Base-by-base conservation (phyloP, 2,329 filamentous ascomycete species). In the Botrytis aclada region DNA sequence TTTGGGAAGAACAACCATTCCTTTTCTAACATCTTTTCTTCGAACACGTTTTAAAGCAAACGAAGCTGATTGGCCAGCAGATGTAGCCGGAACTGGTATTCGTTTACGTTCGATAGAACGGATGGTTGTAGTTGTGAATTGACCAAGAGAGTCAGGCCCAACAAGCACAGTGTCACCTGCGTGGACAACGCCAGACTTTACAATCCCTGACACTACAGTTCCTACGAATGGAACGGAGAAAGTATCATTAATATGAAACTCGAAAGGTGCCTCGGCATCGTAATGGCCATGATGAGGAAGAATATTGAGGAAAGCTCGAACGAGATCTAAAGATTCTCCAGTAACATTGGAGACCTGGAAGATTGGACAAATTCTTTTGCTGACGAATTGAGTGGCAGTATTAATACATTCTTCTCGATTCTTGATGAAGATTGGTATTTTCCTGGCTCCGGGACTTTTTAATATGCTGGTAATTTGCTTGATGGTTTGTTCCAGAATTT, bases 261-360 rank as follows among this genome's bases (percentile, higher is more conserved):
- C 96, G 76, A 98, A 97, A 0, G 95, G 91, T 0, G 93, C 94
- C 64, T 93, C 90, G 29, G 91, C 87, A 80, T 98, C 93, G 81
- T 98, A 98, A 74, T 95, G 93, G 67, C 95, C 95, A 78, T 98
- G 93, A 77, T 97, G 95, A 1, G 96, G 96, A 5, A 99, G 86
- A 74, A 98, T 97, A 79, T 98, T 98, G 71, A 99, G 84, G 82
- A 99, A 99, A 0, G 92, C 93, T 71, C 95, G 92, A 8, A 99
- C 94, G 7, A 98, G 87, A 75, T 98, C 93, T 63, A 99, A 87
- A 74, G 93, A 94, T 82, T 97, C 89, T 63, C 96, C 96, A 0
- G 96, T 98, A 45, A 99, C 96, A 80, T 99, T 99, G 77, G 95
- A 98, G 18, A 99, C 94, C 80, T 98, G 95, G 84, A 99, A 99